phyloP scores from a whole-genome alignment of 805 yeast genomes.

The Lachancea mirantina region DNA sequence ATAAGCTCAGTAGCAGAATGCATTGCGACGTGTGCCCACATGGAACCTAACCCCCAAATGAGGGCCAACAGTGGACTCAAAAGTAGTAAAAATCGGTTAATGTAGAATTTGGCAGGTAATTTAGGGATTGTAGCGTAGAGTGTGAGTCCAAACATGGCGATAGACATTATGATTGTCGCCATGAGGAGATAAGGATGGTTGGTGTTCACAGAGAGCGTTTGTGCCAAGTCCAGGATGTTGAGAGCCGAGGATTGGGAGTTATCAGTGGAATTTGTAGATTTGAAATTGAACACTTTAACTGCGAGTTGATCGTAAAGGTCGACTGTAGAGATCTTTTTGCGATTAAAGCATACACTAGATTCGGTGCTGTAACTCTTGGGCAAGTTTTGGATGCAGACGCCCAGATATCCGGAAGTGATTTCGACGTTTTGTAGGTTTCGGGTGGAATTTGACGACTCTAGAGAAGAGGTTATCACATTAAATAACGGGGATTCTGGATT shows the following conservation, averaged over 20 bases:
- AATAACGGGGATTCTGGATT: slow-evolving; percentile 40
- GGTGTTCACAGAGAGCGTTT: slow-evolving; percentile 37
- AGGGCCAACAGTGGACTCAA: slow-evolving; percentile 35
- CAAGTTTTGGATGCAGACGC: slow-evolving; percentile 42
- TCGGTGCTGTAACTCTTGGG: slow-evolving; percentile 18
- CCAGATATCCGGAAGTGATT: slow-evolving; percentile 49
- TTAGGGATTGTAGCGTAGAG: slow-evolving; percentile 42
- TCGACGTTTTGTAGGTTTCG: slow-evolving; percentile 34
- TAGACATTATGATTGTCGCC: slow-evolving; percentile 39
- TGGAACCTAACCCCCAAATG: slow-evolving; percentile 59
- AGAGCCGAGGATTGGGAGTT: slow-evolving; percentile 21
- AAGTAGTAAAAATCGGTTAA: slow-evolving; percentile 26
- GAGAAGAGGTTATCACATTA: slow-evolving; percentile 35
- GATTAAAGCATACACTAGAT: slow-evolving; percentile 22
- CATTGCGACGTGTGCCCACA: slow-evolving; percentile 55
- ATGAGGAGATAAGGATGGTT: slow-evolving; percentile 51
- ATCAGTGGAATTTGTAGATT: slow-evolving; percentile 25
- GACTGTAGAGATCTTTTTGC: slow-evolving; percentile 18
- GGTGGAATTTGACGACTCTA: slow-evolving; percentile 25
- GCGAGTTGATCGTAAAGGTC: slow-evolving; percentile 23
- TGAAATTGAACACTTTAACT: slow-evolving; percentile 20
- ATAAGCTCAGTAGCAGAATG: slow-evolving; percentile 39
- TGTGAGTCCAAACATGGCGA: slow-evolving; percentile 36
- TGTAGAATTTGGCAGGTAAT: slow-evolving; percentile 35
- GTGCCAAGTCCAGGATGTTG: slow-evolving; percentile 43